Evolutionary conservation across 345 rosid species (phyloP).

Genomic region (Aurinia saxatilis): DNA sequence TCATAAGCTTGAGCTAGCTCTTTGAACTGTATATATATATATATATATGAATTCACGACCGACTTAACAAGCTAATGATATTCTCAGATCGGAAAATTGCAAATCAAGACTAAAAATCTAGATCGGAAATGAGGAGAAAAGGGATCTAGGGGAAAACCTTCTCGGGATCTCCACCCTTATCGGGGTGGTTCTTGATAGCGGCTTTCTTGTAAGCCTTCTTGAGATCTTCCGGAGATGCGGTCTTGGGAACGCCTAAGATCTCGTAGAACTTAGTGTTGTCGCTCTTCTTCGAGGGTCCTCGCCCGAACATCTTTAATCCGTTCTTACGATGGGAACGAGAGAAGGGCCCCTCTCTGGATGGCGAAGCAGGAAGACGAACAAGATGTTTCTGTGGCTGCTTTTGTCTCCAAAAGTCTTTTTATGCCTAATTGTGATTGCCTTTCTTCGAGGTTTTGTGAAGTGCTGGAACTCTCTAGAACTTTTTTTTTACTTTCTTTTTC

Average conservation of each 20-base stretch:
- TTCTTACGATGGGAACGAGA: background rate
- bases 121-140: background rate
- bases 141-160: constrained; percentile 29
- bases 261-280: constrained; percentile 76
- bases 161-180: constrained; percentile 98
- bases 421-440: constrained; percentile 6
- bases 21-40: constrained; percentile 44
- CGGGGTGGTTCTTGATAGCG: constrained; percentile 94
- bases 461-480: constrained; percentile 25
- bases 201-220: constrained; percentile 90
- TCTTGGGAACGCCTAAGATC: constrained; percentile 74
- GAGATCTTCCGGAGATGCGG: constrained; percentile 69
- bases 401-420: background rate
- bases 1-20: constrained; percentile 92
- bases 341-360: background rate
- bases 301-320: constrained; percentile 54
- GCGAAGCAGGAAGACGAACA: background rate
- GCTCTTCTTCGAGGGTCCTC: constrained; percentile 71
- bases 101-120: background rate
- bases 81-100: background rate
- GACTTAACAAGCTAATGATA: background rate
- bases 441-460: constrained; percentile 18
- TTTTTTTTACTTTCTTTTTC: constrained; percentile 8
- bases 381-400: constrained; percentile 4
- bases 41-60: background rate